Base-by-base conservation (phyloP, 371 early-diverging fungal genomes). In the Chytridium lagenaria region DNA sequence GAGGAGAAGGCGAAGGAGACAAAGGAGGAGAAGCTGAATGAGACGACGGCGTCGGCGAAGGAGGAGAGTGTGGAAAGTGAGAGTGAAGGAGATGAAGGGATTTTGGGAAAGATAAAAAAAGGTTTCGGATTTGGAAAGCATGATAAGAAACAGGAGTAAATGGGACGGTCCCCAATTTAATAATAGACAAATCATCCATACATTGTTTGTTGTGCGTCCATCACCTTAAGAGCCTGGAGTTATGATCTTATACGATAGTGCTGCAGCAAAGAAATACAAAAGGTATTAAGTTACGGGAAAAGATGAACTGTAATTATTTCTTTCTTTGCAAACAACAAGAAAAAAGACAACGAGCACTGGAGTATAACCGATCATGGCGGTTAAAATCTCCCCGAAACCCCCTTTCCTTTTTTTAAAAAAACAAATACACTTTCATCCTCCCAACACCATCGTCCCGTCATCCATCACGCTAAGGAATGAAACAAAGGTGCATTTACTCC, bases 401-500 rank as follows among this genome's bases (percentile, higher is more conserved):
- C n/a, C n/a, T n/a, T n/a, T n/a, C n/a, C n/a, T n/a, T n/a, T n/a
- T n/a, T n/a, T n/a, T n/a, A n/a, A n/a, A n/a, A n/a, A n/a, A n/a
- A n/a, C n/a, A n/a, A n/a, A n/a, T n/a, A n/a, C n/a, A n/a, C n/a
- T n/a, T n/a, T n/a, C n/a, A n/a, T n/a, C n/a, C n/a, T n/a, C n/a
- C n/a, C n/a, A n/a, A n/a, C n/a, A n/a, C n/a, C n/a, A n/a, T n/a
- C n/a, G n/a, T n/a, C n/a, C n/a, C n/a, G n/a, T n/a, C n/a, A n/a
- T n/a, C n/a, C n/a, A n/a, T n/a, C n/a, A n/a, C n/a, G n/a, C n/a
- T n/a, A n/a, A n/a, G n/a, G n/a, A n/a, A n/a, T n/a, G n/a, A 19
- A 44, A 12, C 44, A 44, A 44, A 44, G 44, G 44, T 12, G 28
- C 19, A 66, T 66, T 66, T 66, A 66, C 80, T 89, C 88, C 55